Evolutionary conservation across 495 filamentous ascomycete species (phyloP).

Genomic region (Poronia punctata): DNA sequence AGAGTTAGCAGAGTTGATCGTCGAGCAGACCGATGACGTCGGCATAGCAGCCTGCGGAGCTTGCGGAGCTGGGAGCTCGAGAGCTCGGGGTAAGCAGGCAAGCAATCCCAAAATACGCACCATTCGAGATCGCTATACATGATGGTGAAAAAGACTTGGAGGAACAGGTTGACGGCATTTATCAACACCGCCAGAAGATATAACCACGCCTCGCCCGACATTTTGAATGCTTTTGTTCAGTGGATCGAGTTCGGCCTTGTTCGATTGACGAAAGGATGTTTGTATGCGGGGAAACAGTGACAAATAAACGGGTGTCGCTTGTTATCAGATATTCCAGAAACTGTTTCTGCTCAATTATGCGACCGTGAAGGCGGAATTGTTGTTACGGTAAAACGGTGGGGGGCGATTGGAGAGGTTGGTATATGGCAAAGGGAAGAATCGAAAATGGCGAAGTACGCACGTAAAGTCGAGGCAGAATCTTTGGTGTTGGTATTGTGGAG

Average conservation of each 20-base stretch:
- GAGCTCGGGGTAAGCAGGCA: neutral
- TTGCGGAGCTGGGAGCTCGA: conserved; percentile 8
- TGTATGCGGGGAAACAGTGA: no score
- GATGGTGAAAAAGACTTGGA: conserved; percentile 99
- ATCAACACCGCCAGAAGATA: conserved; percentile 98
- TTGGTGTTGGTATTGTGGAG: conserved; percentile 1
- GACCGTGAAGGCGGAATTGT: no score
- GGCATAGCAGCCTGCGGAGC: conserved; percentile 1
- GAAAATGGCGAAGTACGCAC: conserved; percentile 6
- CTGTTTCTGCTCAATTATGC: no score
- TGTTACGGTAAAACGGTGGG: no score
- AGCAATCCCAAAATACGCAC: conserved; percentile 46
- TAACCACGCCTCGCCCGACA: conserved; percentile 99
- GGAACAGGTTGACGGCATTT: conserved; percentile 99
- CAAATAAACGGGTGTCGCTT: no score
- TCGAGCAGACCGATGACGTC: conserved; percentile 17
- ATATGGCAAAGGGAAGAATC: no score
- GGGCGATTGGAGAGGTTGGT: no score
- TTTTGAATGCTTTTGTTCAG: conserved; percentile 43
- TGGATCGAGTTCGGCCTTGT: no score
- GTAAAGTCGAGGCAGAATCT: conserved; percentile 1
- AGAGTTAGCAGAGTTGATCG: conserved; percentile 16
- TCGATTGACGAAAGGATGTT: no score
- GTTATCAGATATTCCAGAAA: no score
- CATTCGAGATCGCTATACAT: conserved; percentile 99